A percentile compares a stretch with the other conserved stretches of the same genome.
These are phyloP conservation scores for Tuber melanosporum DNA, from an alignment of 495 filamentous ascomycete species.

Conservation along the genomic window DNA sequence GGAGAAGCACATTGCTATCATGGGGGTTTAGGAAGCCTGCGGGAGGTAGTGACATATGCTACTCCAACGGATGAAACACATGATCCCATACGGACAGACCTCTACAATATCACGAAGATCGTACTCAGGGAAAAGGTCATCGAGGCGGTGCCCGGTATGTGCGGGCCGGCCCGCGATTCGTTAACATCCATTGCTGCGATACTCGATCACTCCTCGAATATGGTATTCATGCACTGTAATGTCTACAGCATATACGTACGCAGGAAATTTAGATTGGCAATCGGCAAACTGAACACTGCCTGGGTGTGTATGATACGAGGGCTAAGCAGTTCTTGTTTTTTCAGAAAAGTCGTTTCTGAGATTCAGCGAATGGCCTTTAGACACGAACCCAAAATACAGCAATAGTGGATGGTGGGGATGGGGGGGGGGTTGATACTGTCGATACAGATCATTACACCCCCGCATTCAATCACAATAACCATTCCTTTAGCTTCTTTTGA, in stretches of 20 bases:
- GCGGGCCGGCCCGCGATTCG: conserved; percentile 3
- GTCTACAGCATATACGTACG: neutral
- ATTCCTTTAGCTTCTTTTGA: neutral
- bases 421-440: neutral
- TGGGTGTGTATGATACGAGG: neutral
- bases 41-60: neutral
- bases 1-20: neutral
- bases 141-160: neutral
- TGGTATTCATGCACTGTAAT: neutral
- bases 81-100: neutral
- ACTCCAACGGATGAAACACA: neutral
- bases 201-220: neutral
- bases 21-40: neutral
- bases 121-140: neutral
- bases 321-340: neutral
- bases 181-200: neutral
- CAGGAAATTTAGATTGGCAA: neutral
- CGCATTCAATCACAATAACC: neutral
- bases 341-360: neutral
- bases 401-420: neutral
- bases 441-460: neutral
- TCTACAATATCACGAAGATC: neutral
- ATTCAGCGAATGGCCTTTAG: neutral
- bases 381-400: neutral
- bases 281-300: neutral